These are phyloP conservation scores for Xylaria telfairii DNA, from an alignment of 495 filamentous ascomycete genomes.

Conservation along the genomic window DNA sequence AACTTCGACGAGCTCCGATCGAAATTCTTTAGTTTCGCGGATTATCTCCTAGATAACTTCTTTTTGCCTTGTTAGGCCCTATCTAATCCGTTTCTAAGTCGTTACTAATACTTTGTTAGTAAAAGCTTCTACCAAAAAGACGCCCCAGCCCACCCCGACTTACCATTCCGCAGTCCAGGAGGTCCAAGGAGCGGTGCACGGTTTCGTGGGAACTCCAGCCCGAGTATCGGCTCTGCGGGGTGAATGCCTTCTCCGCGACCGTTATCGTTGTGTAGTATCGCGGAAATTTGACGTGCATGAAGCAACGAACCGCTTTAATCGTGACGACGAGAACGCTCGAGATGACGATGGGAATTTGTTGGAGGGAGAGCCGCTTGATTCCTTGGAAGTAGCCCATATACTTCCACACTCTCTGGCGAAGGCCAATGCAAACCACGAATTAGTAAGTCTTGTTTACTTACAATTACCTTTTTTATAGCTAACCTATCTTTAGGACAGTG, in stretches of 20 bases:
- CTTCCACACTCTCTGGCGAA: constrained; percentile 38
- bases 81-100: too few species aligned
- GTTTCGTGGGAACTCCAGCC: constrained; percentile 30
- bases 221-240: constrained; percentile 34
- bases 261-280: constrained; percentile 38
- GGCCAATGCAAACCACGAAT: constrained; percentile 22
- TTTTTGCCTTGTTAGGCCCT: constrained; percentile 35
- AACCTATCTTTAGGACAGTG: too few species aligned
- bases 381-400: constrained; percentile 38
- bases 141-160: constrained; percentile 27
- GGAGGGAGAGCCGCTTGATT: constrained; percentile 24
- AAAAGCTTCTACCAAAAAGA: constrained; percentile 30
- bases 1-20: constrained; percentile 30
- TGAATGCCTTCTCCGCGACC: constrained; percentile 38
- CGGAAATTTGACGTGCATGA: constrained; percentile 36
- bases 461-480: too few species aligned
- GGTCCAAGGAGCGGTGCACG: constrained; percentile 27
- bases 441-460: too few species aligned
- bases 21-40: constrained; percentile 32
- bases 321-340: constrained; percentile 25
- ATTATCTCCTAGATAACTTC: constrained; percentile 39
- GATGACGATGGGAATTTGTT: constrained; percentile 36
- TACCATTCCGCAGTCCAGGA: constrained; percentile 31
- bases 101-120: constrained; percentile 32
- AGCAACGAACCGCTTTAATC: constrained; percentile 25